phyloP scores from a whole-genome alignment of 1,139 yeast species.

The Komagataea norvegica region DNA sequence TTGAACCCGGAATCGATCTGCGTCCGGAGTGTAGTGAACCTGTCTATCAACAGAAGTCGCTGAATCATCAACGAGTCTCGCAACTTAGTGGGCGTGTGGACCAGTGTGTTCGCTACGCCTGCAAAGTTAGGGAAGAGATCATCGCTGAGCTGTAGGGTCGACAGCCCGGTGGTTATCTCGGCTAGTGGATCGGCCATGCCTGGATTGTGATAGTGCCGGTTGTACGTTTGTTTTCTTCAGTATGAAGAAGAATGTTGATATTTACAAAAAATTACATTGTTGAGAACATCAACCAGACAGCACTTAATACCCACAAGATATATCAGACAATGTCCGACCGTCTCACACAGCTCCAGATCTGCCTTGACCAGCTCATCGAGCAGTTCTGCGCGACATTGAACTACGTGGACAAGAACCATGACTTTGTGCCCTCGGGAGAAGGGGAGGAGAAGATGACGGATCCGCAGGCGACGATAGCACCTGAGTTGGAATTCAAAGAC shows the following conservation, averaged over 20 bases:
- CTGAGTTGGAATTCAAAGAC: slow-evolving; percentile 37
- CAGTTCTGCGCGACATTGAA: slow-evolving; percentile 90
- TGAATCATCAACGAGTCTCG: slow-evolving; percentile 6
- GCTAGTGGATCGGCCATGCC: not conserved
- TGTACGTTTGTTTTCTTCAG: not conserved
- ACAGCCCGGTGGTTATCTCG: not conserved
- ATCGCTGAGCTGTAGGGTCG: slow-evolving; percentile 11
- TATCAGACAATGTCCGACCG: slow-evolving; percentile 61
- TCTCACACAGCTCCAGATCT: slow-evolving; percentile 85
- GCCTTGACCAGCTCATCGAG: slow-evolving; percentile 86
- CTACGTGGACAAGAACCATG: slow-evolving; percentile 73
- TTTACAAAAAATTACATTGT: too few relatives aligned
- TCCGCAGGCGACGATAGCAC: slow-evolving; percentile 38
- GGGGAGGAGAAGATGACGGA: slow-evolving; percentile 51
- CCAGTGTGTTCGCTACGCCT: not conserved
- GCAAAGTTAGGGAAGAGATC: slow-evolving; percentile 18
- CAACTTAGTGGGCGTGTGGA: not conserved
- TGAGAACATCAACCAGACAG: too few relatives aligned
- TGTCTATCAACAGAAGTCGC: slow-evolving; percentile 15
- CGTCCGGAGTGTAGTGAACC: slow-evolving; percentile 9
- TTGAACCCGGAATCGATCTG: slow-evolving; percentile 10
- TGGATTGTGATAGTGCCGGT: too few relatives aligned
- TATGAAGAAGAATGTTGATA: not conserved
- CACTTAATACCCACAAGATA: not conserved
- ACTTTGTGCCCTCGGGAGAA: slow-evolving; percentile 46